phyloP scores from a whole-genome alignment of 768 basidiomycete genomes.

The Mrakia frigida region DNA sequence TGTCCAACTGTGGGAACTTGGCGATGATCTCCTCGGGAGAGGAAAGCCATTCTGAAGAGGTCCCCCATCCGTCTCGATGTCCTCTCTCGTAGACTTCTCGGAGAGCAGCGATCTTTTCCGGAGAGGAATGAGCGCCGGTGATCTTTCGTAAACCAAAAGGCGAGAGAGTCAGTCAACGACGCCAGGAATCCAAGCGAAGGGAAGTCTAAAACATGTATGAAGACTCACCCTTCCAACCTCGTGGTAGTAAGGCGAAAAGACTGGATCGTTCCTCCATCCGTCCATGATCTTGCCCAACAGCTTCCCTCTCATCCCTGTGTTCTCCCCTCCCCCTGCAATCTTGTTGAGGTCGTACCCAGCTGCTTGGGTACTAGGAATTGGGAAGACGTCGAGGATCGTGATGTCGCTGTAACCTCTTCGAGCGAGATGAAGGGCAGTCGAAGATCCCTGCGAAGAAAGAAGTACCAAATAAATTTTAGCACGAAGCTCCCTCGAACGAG shows the following conservation, averaged over 20 bases:
- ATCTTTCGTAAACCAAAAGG: conserved; percentile 8
- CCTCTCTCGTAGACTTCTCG: conserved; percentile 33
- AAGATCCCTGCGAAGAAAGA: conserved; percentile 33
- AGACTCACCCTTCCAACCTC: conserved; percentile 39
- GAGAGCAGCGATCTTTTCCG: conserved; percentile 32
- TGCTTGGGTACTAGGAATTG: conserved; percentile 36
- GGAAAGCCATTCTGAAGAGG: conserved; percentile 36
- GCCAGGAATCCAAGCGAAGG: too few relatives aligned
- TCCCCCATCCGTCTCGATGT: conserved; percentile 26
- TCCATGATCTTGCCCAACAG: conserved; percentile 38
- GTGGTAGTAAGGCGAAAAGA: conserved; percentile 40
- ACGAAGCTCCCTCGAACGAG: too few relatives aligned
- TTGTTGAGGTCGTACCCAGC: conserved; percentile 44
- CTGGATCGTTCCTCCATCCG: conserved; percentile 39
- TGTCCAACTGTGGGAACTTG: conserved; percentile 35
- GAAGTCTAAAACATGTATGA: too few relatives aligned
- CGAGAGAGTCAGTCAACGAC: not conserved
- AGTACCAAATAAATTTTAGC: too few relatives aligned
- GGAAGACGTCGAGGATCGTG: conserved; percentile 38
- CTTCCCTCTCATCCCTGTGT: conserved; percentile 33
- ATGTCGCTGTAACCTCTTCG: conserved; percentile 41
- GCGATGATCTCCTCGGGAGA: conserved; percentile 34
- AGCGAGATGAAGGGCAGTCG: conserved; percentile 42
- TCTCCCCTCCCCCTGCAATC: conserved; percentile 30
- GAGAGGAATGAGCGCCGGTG: conserved; percentile 33